These are phyloP conservation scores for Amanita brunnescens DNA, from an alignment of 768 basidiomycete genomes.

Conservation along the genomic window DNA sequence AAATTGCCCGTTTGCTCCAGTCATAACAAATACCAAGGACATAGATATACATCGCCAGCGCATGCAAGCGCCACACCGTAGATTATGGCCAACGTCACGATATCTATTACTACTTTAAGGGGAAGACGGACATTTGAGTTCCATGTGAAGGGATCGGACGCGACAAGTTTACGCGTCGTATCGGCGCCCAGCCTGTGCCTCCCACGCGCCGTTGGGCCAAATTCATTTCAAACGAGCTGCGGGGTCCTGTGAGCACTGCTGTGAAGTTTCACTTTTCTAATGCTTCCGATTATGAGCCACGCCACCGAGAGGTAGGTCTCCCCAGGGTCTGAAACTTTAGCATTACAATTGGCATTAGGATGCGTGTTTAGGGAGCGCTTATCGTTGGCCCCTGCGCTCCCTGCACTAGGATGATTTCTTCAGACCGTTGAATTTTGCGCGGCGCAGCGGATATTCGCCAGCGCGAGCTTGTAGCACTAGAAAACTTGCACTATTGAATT, in stretches of 20 bases:
- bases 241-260: background rate
- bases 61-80: background rate
- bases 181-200: background rate
- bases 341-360: no score
- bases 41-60: background rate
- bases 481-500: no score
- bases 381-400: no score
- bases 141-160: background rate
- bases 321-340: background rate
- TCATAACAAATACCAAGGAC: slow-evolving; percentile 21
- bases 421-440: no score
- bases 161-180: background rate
- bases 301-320: background rate
- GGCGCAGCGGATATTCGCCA: no score
- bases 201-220: background rate
- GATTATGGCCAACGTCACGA: background rate
- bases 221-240: background rate
- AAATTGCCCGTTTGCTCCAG: slow-evolving; percentile 54
- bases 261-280: background rate
- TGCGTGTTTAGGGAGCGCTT: no score
- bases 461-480: no score
- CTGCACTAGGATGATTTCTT: no score
- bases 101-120: background rate
- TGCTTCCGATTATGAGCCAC: background rate
- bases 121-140: background rate